Conservation (phyloP, 2,329 filamentous ascomycete genomes). For the Teratosphaeria gauchensis region DNA sequence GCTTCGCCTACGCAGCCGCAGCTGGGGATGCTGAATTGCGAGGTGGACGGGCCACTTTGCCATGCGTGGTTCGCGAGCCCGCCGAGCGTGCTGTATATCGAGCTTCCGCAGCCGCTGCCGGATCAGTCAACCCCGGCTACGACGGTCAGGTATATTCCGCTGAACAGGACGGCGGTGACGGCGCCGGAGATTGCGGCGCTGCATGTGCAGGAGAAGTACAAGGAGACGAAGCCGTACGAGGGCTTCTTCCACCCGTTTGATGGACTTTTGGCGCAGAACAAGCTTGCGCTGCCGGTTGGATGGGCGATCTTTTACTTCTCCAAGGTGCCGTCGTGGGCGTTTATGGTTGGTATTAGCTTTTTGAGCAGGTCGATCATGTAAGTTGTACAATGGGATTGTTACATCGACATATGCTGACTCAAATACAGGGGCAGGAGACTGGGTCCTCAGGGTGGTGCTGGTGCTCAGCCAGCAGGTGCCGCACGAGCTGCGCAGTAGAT, state of each 20-base stretch:
- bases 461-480: neutral
- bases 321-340: constrained; percentile 57
- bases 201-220: constrained; percentile 49
- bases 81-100: constrained; percentile 57
- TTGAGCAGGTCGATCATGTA: constrained; percentile 67
- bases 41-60: constrained; percentile 64
- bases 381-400: constrained; percentile 28
- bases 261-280: constrained; percentile 53
- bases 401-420: neutral
- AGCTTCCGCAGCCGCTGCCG: constrained; percentile 48
- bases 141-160: constrained; percentile 53
- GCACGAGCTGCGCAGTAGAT: neutral
- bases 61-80: constrained; percentile 60
- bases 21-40: constrained; percentile 63
- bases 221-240: constrained; percentile 45
- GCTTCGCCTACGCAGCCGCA: constrained; percentile 53
- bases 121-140: constrained; percentile 55
- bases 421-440: neutral
- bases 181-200: constrained; percentile 54
- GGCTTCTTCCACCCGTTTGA: constrained; percentile 70
- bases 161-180: constrained; percentile 62
- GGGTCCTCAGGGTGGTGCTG: neutral
- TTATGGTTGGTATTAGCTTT: constrained; percentile 69
- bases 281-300: constrained; percentile 53
- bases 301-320: constrained; percentile 57